A percentile compares a stretch with the other conserved stretches of the same genome.
Evolutionary conservation across 1,139 yeast genomes (phyloP).

Genomic region (Yamadazyma pseudoaaseri): DNA sequence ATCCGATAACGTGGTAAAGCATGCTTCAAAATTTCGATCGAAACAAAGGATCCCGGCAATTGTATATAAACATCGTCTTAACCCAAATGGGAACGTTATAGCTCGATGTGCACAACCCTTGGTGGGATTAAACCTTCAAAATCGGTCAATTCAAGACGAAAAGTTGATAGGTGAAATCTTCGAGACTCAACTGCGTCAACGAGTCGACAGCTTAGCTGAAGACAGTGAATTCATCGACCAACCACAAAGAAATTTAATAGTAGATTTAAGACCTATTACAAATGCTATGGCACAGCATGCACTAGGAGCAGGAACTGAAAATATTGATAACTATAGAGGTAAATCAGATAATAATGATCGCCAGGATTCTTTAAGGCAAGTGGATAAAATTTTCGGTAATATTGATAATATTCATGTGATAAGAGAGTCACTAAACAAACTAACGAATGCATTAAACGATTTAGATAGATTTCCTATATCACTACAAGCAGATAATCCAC

Average conservation of each 20-base stretch:
- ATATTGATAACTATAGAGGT: conserved; percentile 76
- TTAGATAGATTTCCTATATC: conserved; percentile 54
- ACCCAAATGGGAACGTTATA: conserved; percentile 70
- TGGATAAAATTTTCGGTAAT: conserved; percentile 74
- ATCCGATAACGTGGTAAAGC: conserved; percentile 77
- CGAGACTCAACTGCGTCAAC: conserved; percentile 39
- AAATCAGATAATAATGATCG: conserved; percentile 10
- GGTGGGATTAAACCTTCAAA: conserved; percentile 80
- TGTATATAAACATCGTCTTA: conserved; percentile 63
- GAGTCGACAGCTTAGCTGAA: conserved; percentile 14
- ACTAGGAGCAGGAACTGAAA: conserved; percentile 94
- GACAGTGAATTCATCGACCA: conserved; percentile 27
- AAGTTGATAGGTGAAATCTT: conserved; percentile 74
- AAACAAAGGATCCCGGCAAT: conserved; percentile 82
- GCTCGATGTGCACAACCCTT: conserved; percentile 92
- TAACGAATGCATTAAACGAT: conserved; percentile 63
- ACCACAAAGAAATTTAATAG: conserved; percentile 66
- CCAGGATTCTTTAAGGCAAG: conserved; percentile 19
- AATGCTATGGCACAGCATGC: conserved; percentile 98
- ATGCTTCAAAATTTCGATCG: conserved; percentile 84
- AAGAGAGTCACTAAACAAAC: conserved; percentile 74
- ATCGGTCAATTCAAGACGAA: conserved; percentile 90
- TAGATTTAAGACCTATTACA: conserved; percentile 88
- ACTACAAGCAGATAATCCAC: conserved; percentile 13
- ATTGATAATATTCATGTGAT: conserved; percentile 95